Conservation (phyloP, 805 yeast genomes). For the Groenewaldozyma tartarivorans region DNA sequence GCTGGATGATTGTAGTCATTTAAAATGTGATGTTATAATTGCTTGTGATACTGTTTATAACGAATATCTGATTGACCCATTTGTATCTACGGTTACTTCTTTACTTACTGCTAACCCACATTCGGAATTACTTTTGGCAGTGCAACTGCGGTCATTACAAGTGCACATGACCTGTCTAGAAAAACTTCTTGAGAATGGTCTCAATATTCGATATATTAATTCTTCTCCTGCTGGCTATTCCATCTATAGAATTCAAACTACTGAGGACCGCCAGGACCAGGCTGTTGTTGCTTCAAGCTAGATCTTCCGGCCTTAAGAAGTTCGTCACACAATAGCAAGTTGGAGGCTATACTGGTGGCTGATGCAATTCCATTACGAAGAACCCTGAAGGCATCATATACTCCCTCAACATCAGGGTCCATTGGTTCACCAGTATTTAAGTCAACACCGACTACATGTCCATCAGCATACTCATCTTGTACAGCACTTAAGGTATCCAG, state of each 20-base stretch:
- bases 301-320: conserved; percentile 94
- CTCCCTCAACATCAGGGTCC: conserved; percentile 89
- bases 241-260: background rate
- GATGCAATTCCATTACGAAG: conserved; percentile 85
- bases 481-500: conserved; percentile 81
- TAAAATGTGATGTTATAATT: conserved; percentile 33
- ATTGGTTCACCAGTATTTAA: conserved; percentile 87
- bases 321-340: conserved; percentile 89
- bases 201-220: background rate
- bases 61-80: conserved; percentile 43
- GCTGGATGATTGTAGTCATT: conserved; percentile 1
- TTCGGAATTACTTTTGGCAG: background rate
- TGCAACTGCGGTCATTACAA: background rate
- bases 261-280: conserved; percentile 1
- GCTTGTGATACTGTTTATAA: conserved; percentile 64
- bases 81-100: conserved; percentile 24
- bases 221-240: background rate
- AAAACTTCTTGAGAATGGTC: background rate
- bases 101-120: background rate
- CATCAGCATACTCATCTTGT: conserved; percentile 80
- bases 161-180: background rate
- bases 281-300: conserved; percentile 52
- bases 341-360: conserved; percentile 91
- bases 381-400: conserved; percentile 95
- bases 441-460: conserved; percentile 82